Evolutionary conservation across 371 early-diverging fungal genomes (phyloP), one percentile per base, ranked within the genome.

Genomic region (Ordospora colligata): DNA sequence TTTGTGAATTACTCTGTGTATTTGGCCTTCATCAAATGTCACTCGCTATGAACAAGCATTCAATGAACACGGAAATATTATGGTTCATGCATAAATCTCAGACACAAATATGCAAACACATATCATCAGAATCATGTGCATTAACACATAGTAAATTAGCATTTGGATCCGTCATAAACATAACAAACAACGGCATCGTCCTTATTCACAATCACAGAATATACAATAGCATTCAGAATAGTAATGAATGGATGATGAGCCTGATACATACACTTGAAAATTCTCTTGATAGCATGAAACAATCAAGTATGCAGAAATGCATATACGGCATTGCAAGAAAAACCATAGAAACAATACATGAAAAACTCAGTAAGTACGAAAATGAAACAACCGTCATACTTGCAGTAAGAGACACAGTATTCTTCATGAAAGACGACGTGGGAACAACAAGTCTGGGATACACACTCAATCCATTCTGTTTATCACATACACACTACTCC

Each of bases 401-500:
- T 7, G 27, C 37, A 43, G 12, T 37, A 17, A 32, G 27, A 23
- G 42, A 44, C 10, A 9, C 19, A 4, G 45, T 54, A 3, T 73
- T 53, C 58, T 80, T 79, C 63, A 74, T 80, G 45, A 80, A 80
- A 54, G 81, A 80, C 51, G 77, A 80, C 43, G 49, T 80, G 32
- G 81, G 81, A 12, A 65, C 25, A 67, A 76, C 66, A 69, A 73
- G 74, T 37, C 43, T 80, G 25, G 81, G 81, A 44, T 66, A 53
- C 10, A 21, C n/a, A 5, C 50, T 46, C 22, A 47, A 53, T 17
- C 43, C 62, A 37, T 75, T 77, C 63, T 19, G 19, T 1, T 22
- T 77, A 4, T 69, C 75, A 9, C 74, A 73, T 47, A 23, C 74
- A 4, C 19, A 49, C 17, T 80, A 73, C 54, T 44, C 68, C 0